phyloP scores from a whole-genome alignment of 2,329 filamentous ascomycete species.

The Diaporthe ampelina region DNA sequence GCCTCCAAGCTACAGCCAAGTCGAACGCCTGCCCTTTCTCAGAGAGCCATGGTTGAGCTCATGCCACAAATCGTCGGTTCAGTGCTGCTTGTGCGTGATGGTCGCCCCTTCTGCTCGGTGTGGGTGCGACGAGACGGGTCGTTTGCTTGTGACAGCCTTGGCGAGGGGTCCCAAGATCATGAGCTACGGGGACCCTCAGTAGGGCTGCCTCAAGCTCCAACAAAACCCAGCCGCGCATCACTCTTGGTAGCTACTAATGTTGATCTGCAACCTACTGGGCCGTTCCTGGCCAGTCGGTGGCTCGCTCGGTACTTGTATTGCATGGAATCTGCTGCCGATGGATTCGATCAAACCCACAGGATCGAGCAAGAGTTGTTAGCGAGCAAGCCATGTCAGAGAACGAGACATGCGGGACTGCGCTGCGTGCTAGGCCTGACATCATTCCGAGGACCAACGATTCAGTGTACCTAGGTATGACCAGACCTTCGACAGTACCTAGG shows the following conservation, averaged over 20 bases:
- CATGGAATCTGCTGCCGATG: not conserved
- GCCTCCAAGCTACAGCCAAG: not conserved
- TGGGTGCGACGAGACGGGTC: not conserved
- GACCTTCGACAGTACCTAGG: not conserved
- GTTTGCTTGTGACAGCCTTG: slow-evolving; percentile 27
- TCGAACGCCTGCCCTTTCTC: too few relatives aligned
- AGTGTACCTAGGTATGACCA: not conserved
- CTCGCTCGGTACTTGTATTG: not conserved
- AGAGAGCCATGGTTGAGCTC: not conserved
- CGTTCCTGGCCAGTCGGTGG: slow-evolving; percentile 11
- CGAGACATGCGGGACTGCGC: not conserved
- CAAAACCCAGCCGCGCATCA: slow-evolving; percentile 16
- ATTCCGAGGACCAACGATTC: not conserved
- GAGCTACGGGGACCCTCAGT: slow-evolving; percentile 1
- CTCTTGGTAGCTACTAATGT: not conserved
- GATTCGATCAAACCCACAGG: not conserved
- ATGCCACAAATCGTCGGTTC: not conserved
- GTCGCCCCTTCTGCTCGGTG: not conserved
- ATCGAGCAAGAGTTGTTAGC: not conserved
- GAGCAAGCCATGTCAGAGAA: not conserved
- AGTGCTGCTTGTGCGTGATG: not conserved
- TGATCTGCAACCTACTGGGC: slow-evolving; percentile 13
- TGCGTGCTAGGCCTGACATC: not conserved
- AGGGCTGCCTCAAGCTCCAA: slow-evolving; percentile 7
- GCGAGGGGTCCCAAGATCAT: not conserved